Evolutionary conservation across 331 rosid species (phyloP).

Genomic region (Acacia concinna): DNA sequence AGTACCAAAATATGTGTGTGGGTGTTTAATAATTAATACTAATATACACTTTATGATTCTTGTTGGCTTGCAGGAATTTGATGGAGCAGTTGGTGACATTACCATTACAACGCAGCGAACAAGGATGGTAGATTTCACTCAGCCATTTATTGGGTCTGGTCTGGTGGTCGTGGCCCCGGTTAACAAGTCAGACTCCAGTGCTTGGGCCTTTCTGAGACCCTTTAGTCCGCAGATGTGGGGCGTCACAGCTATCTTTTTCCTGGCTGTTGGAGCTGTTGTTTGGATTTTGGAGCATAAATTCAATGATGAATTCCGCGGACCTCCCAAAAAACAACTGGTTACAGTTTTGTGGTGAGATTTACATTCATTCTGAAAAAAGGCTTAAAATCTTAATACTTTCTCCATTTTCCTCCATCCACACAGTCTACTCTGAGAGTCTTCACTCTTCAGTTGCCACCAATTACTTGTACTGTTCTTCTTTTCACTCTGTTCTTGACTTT

Average conservation of each 20-base stretch:
- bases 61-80: conserved; percentile 52
- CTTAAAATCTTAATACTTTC: too few species aligned
- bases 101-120: conserved; percentile 75
- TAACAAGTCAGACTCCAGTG: conserved; percentile 44
- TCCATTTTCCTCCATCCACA: too few species aligned
- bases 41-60: conserved; percentile 28
- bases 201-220: conserved; percentile 81
- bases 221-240: conserved; percentile 67
- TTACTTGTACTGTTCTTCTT: background rate
- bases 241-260: conserved; percentile 61
- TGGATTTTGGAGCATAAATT: conserved; percentile 87
- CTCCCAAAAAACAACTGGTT: conserved; percentile 66
- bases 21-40: conserved; percentile 25
- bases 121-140: conserved; percentile 78
- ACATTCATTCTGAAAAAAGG: background rate
- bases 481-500: background rate
- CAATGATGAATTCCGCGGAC: conserved; percentile 86
- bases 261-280: conserved; percentile 67
- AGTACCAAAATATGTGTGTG: background rate
- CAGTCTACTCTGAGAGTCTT: too few species aligned
- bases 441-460: background rate
- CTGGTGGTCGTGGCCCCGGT: conserved; percentile 78
- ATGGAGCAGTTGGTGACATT: conserved; percentile 80
- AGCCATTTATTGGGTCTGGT: conserved; percentile 82
- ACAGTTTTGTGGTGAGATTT: conserved; percentile 71